Conservation (phyloP, 2,329 filamentous ascomycete genomes). For the Metarhizium rileyi region DNA sequence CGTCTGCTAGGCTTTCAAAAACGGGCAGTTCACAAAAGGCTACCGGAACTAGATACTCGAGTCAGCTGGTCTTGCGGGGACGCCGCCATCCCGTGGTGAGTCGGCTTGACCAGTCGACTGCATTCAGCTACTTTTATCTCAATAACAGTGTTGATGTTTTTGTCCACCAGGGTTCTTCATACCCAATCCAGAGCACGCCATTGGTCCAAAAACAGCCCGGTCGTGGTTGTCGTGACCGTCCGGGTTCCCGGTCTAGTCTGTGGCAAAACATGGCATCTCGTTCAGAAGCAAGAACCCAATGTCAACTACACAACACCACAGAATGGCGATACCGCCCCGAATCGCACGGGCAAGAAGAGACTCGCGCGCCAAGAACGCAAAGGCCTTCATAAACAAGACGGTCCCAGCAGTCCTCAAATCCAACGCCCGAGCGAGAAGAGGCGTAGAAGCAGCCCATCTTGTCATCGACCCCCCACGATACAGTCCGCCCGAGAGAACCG, state of each 20-base stretch:
- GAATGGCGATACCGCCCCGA: neutral
- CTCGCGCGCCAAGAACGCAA: constrained; percentile 44
- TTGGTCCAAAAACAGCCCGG: neutral
- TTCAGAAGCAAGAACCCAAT: neutral
- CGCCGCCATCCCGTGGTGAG: too few species aligned
- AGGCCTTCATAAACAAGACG: constrained; percentile 47
- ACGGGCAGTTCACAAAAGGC: neutral
- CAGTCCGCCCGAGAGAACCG: neutral
- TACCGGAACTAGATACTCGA: too few species aligned
- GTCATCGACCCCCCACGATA: constrained; percentile 20
- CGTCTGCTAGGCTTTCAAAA: neutral
- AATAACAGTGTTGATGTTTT: neutral
- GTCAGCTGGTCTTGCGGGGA: too few species aligned
- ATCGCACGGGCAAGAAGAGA: constrained; percentile 8
- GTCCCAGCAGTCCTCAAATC: constrained; percentile 45
- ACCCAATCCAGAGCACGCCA: neutral
- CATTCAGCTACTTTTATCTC: neutral
- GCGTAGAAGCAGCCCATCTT: constrained; percentile 42
- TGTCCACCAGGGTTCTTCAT: neutral
- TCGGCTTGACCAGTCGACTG: neutral
- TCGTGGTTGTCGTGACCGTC: neutral
- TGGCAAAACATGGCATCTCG: too few species aligned
- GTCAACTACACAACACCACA: neutral
- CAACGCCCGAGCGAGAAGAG: constrained; percentile 44
- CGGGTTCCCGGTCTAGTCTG: neutral